Evolutionary conservation across 164 flowering plant species (phyloP), one percentile per base, ranked within the genome.

Genomic region (Piper longum): DNA sequence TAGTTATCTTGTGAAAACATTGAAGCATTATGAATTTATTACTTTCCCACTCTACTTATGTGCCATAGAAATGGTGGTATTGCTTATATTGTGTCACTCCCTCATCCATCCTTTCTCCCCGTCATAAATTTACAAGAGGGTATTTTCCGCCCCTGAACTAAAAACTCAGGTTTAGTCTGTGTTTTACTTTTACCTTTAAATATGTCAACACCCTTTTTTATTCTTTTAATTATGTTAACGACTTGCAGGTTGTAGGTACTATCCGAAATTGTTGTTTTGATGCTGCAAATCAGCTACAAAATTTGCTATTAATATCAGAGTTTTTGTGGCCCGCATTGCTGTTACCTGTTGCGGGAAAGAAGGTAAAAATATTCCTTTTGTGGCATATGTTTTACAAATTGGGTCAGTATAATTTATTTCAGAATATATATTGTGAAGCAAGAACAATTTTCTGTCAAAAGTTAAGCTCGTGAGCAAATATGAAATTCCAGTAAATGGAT

Each of bases 271-370:
- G 99, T 73, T 93, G 95, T 70, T 93, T 93, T 73, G 96, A 90
- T 71, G 96, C 99, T 61, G 96, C 90, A 68, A 81, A 54, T 74
- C 86, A 86, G 67, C 79, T 90, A 60, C 90, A 80, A 48, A 81
- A 84, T 77, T 76, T 93, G 75, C 95, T 93, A 73, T 73, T 88
- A 72, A 69, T 80, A 62, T 85, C 97, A n/a, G 99, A 93, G 69
- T 93, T 89, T 68, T 88, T 93, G 51, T 93, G 99, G 99, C 99
- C 99, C 7, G 89, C 91, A 69, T 71, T 93, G 58, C 89, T 93
- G 70, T 81, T 93, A 59, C 97, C 99, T 52, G 92, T 90, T 72
- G 90, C 99, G 64, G 95, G 96, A 39, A 86, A 79, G 67, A 85
- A 83, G 96, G 97, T 88, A 57, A 55, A 14, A 48, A 26, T 2